phyloP scores from a whole-genome alignment of 371 early-diverging fungal species.

The Amoeboradix gromovi region DNA sequence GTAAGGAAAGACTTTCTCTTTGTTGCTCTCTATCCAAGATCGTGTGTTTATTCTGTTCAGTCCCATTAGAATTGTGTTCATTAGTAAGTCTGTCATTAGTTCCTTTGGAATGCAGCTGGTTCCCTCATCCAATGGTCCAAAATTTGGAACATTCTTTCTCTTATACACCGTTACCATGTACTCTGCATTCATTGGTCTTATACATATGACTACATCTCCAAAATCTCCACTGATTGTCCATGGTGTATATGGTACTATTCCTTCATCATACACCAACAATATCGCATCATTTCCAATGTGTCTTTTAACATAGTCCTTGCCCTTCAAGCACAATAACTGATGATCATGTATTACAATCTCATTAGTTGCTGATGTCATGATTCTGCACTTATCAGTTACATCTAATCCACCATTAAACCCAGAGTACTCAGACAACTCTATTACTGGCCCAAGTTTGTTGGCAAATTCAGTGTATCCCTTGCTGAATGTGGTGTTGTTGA shows the following conservation, averaged over 20 bases:
- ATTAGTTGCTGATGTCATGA: neutral
- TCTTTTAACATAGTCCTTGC: slow-evolving; percentile 30
- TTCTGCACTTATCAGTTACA: neutral
- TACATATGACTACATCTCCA: slow-evolving; percentile 69
- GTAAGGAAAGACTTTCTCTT: neutral
- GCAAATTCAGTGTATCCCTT: neutral
- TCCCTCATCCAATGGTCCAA: neutral
- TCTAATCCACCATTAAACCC: neutral
- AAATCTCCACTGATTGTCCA: slow-evolving; percentile 84
- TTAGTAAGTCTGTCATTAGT: neutral
- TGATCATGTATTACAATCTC: neutral
- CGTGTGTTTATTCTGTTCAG: neutral
- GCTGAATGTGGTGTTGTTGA: neutral
- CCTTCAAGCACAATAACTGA: neutral
- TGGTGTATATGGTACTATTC: slow-evolving; percentile 40
- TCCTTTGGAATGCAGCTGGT: neutral
- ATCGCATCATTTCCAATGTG: slow-evolving; percentile 93
- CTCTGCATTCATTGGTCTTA: slow-evolving; percentile 35
- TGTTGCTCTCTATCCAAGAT: neutral
- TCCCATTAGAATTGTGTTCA: neutral
- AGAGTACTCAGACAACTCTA: neutral
- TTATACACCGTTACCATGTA: slow-evolving; percentile 10
- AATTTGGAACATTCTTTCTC: neutral
- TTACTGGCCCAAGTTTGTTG: neutral
- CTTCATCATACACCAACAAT: slow-evolving; percentile 86